These are phyloP conservation scores for Populus nigra DNA, from an alignment of 345 rosid genomes.

Conservation along the genomic window DNA sequence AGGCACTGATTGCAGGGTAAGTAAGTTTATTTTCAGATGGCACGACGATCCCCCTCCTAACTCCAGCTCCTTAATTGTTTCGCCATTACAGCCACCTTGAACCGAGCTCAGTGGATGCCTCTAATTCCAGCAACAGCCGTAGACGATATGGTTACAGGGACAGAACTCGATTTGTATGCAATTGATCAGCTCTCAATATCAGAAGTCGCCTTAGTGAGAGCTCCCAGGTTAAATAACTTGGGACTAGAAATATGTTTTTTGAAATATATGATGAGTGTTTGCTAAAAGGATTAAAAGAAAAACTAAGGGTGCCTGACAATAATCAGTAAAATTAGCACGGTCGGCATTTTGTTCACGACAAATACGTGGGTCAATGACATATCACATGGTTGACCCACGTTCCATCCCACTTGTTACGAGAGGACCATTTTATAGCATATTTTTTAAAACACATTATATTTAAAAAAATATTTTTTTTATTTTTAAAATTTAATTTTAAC, in stretches of 20 bases:
- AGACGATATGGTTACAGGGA: background rate
- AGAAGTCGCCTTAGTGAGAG: background rate
- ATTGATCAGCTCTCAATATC: too few species aligned
- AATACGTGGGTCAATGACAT: background rate
- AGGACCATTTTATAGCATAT: too few species aligned
- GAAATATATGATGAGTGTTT: too few species aligned
- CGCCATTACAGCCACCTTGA: background rate
- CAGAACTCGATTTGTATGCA: too few species aligned
- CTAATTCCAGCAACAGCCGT: background rate
- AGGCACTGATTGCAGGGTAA: background rate
- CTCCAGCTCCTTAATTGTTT: background rate
- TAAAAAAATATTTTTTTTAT: too few species aligned
- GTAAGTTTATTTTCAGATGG: too few species aligned
- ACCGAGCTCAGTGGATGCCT: background rate
- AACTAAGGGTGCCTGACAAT: background rate
- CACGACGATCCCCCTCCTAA: background rate
- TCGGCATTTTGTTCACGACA: background rate
- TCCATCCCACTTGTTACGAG: background rate
- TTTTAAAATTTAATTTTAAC: too few species aligned
- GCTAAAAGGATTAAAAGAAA: background rate
- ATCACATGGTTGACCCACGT: background rate
- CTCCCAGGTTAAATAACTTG: background rate
- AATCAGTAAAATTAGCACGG: background rate
- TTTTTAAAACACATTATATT: too few species aligned
- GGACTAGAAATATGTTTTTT: too few species aligned